These are phyloP conservation scores for Solanum bukasovii DNA, from an alignment of 257 asterid genomes.

Conservation along the genomic window DNA sequence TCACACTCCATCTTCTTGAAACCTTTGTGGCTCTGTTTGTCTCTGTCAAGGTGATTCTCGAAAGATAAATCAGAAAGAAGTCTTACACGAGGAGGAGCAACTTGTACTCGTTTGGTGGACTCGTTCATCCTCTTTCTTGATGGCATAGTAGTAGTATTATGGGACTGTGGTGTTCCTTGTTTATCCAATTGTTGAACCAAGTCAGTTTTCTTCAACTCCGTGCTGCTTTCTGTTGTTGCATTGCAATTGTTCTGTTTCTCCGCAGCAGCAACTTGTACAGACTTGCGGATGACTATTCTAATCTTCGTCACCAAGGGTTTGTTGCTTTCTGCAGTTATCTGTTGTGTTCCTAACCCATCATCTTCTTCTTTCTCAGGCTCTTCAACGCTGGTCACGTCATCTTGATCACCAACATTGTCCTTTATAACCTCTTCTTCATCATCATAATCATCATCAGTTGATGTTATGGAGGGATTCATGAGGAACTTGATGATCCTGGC, in stretches of 20 bases:
- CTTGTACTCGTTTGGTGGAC: not conserved
- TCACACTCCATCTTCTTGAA: too few relatives aligned
- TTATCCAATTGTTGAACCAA: not conserved
- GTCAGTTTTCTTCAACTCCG: not conserved
- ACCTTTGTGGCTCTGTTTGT: too few relatives aligned
- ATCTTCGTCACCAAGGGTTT: not conserved
- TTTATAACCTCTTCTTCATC: not conserved
- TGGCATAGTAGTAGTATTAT: not conserved
- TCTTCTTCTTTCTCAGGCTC: not conserved
- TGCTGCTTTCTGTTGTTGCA: not conserved
- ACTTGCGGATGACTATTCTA: not conserved
- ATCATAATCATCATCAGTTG: not conserved
- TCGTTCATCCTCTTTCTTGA: not conserved
- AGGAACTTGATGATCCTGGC: too few relatives aligned
- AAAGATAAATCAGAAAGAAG: too few relatives aligned
- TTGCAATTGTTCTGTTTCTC: not conserved
- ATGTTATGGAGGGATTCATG: too few relatives aligned
- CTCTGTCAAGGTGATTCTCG: too few relatives aligned
- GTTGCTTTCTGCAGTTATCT: not conserved
- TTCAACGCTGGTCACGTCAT: not conserved
- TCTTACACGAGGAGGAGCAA: not conserved
- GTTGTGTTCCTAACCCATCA: not conserved
- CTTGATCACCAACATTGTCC: not conserved
- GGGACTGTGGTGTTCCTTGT: not conserved
- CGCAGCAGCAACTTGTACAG: not conserved